These are phyloP conservation scores for Pezizomycotina sp. DNA, from an alignment of 2,329 filamentous ascomycete genomes.

Conservation along the genomic window DNA sequence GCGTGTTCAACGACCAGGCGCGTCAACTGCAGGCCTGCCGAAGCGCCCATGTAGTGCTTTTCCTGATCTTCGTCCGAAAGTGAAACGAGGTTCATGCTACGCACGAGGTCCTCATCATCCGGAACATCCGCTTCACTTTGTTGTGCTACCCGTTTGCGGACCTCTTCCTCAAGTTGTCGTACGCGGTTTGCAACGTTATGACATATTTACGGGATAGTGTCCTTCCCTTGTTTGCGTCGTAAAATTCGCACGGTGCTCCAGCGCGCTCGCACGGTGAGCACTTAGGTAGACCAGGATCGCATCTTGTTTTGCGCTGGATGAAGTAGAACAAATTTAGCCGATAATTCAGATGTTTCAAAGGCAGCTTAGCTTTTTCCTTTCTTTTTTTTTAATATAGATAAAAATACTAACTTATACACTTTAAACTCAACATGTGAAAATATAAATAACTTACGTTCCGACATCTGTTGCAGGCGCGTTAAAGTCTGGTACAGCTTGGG, in stretches of 20 bases:
- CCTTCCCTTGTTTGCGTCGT: slow-evolving; percentile 69
- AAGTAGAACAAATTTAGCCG: too few relatives aligned
- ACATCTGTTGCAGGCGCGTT: slow-evolving; percentile 36
- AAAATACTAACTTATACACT: slow-evolving; percentile 14
- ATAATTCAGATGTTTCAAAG: too few relatives aligned
- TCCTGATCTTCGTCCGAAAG: slow-evolving; percentile 43
- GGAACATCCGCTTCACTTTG: slow-evolving; percentile 39
- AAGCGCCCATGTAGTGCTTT: slow-evolving; percentile 77
- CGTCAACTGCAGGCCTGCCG: slow-evolving; percentile 89
- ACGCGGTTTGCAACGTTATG: slow-evolving; percentile 76
- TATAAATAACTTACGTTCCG: slow-evolving; percentile 31
- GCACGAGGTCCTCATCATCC: slow-evolving; percentile 68
- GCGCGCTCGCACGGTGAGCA: slow-evolving; percentile 87
- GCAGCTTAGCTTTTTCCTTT: too few relatives aligned
- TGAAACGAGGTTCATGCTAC: slow-evolving; percentile 68
- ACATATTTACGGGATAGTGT: slow-evolving; percentile 87
- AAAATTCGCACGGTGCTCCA: slow-evolving; percentile 86
- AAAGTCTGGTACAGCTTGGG: slow-evolving; percentile 33
- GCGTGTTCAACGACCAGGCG: slow-evolving; percentile 90
- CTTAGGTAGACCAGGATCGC: slow-evolving; percentile 78
- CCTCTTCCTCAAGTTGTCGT: slow-evolving; percentile 61
- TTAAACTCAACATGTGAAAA: slow-evolving; percentile 4
- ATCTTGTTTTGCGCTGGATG: slow-evolving; percentile 97
- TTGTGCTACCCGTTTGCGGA: slow-evolving; percentile 49
- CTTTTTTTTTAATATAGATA: too few relatives aligned